These are phyloP conservation scores for Pseudocercospora ulei DNA, from an alignment of 2,329 filamentous ascomycete genomes.

Conservation along the genomic window DNA sequence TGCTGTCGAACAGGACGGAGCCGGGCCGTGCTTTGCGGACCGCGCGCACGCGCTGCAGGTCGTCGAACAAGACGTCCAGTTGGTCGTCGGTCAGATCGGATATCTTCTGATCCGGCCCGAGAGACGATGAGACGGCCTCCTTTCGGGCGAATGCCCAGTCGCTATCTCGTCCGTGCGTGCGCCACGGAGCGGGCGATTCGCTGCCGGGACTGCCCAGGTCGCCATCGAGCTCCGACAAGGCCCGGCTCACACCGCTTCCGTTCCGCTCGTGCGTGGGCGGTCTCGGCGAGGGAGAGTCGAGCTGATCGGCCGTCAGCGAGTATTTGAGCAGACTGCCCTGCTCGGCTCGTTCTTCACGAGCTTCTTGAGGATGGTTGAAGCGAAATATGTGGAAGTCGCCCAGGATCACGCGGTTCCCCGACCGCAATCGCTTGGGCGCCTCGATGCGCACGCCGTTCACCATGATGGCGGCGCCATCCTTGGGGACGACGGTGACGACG, in stretches of 20 bases:
- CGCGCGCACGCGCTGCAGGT: constrained; percentile 79
- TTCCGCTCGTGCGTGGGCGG: constrained; percentile 65
- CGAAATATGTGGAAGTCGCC: constrained; percentile 98
- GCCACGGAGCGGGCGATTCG: constrained; percentile 61
- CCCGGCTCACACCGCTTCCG: constrained; percentile 55
- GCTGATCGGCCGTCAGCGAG: constrained; percentile 56
- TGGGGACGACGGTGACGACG: constrained; percentile 80
- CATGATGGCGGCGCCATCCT: constrained; percentile 92
- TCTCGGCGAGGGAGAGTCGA: constrained; percentile 51
- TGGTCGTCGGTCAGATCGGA: constrained; percentile 86
- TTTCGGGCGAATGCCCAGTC: constrained; percentile 91
- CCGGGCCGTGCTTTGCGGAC: constrained; percentile 62
- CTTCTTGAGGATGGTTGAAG: constrained; percentile 96
- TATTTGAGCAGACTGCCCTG: constrained; percentile 69
- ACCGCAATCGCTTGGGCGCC: constrained; percentile 74
- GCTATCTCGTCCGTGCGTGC: constrained; percentile 59
- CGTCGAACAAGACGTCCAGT: constrained; percentile 83
- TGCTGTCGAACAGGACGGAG: constrained; percentile 45
- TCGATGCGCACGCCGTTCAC: constrained; percentile 88
- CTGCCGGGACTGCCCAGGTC: constrained; percentile 62
- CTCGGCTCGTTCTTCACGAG: constrained; percentile 77
- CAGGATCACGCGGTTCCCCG: constrained; percentile 87
- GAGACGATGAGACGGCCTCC: constrained; percentile 82
- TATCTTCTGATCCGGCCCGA: constrained; percentile 87
- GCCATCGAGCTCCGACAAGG: constrained; percentile 65